A percentile compares a stretch with the other conserved stretches of the same genome.
Conservation (phyloP, 2,329 filamentous ascomycete genomes). For the Talaromyces marneffei region DNA sequence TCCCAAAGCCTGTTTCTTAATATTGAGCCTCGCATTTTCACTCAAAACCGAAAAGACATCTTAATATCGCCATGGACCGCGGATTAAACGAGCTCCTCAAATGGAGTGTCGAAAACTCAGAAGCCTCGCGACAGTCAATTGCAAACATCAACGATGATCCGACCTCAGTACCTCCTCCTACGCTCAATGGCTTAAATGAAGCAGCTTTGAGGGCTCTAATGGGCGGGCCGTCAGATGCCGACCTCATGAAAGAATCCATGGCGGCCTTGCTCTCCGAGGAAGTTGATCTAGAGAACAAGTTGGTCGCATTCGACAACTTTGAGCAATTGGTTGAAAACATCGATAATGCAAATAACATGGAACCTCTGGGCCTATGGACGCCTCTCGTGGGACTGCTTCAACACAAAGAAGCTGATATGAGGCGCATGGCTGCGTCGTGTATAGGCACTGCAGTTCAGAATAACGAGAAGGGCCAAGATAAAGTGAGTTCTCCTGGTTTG, state of each 20-base stretch:
- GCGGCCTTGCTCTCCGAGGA: conserved; percentile 62
- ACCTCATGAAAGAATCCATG: conserved; percentile 85
- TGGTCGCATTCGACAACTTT: conserved; percentile 88
- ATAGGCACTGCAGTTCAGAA: conserved; percentile 94
- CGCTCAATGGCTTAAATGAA: conserved; percentile 52
- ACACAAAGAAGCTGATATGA: conserved; percentile 63
- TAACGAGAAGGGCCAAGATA: conserved; percentile 79
- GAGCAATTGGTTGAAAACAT: conserved; percentile 87
- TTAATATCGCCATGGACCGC: conserved; percentile 49
- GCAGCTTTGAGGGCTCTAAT: conserved; percentile 68
- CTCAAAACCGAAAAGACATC: neutral
- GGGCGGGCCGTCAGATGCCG: conserved; percentile 81
- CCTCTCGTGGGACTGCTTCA: conserved; percentile 68
- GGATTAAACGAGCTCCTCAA: conserved; percentile 71
- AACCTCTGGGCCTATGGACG: conserved; percentile 70
- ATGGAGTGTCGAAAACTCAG: conserved; percentile 66
- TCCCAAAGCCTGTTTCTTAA: no score
- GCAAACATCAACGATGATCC: conserved; percentile 22
- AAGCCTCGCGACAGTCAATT: conserved; percentile 31
- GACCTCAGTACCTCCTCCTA: conserved; percentile 29
- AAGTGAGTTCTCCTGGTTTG: conserved; percentile 42
- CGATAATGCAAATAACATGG: conserved; percentile 95
- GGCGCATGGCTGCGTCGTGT: conserved; percentile 89
- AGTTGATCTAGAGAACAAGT: conserved; percentile 65
- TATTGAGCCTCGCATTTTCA: neutral